A percentile compares a stretch with the other conserved stretches of the same genome.
These are phyloP conservation scores for Puccinia novopanici DNA, from an alignment of 1,284 basidiomycete genomes.

Conservation along the genomic window DNA sequence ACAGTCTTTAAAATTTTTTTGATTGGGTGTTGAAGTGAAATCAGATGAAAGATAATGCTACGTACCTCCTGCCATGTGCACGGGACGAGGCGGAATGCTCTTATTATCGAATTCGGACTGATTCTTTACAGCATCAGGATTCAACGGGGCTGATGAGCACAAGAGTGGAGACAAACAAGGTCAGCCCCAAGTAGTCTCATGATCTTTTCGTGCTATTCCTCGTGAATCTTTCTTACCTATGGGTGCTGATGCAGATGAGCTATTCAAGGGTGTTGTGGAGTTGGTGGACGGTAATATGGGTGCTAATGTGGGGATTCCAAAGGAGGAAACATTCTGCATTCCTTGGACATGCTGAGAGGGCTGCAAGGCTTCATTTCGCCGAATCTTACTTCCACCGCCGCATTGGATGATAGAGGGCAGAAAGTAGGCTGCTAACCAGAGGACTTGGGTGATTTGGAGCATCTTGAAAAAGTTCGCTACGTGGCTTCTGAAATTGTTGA, in stretches of 20 bases:
- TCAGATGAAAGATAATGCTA: not conserved
- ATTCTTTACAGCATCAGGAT: slow-evolving; percentile 1
- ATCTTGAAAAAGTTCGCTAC: not conserved
- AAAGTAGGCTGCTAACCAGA: not conserved
- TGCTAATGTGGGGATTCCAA: slow-evolving; percentile 2
- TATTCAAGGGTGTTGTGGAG: not conserved
- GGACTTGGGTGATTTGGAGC: not conserved
- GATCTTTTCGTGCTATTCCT: not conserved
- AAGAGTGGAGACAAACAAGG: not conserved
- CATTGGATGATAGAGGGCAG: not conserved
- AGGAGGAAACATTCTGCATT: not conserved
- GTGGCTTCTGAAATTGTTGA: not conserved
- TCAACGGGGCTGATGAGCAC: slow-evolving; percentile 5
- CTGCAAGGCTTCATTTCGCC: not conserved
- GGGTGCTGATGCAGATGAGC: not conserved
- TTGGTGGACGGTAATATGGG: slow-evolving; percentile 13
- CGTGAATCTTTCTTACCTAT: slow-evolving; percentile 7
- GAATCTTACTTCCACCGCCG: no score
- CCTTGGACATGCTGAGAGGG: not conserved
- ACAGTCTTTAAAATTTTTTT: not conserved
- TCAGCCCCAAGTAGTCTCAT: not conserved
- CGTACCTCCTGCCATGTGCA: slow-evolving; percentile 26
- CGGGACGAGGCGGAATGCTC: slow-evolving; percentile 29
- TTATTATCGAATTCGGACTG: slow-evolving; percentile 32
- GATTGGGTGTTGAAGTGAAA: no score